These are phyloP conservation scores for Penicillium freii DNA, from an alignment of 2,329 filamentous ascomycete genomes.

Conservation along the genomic window DNA sequence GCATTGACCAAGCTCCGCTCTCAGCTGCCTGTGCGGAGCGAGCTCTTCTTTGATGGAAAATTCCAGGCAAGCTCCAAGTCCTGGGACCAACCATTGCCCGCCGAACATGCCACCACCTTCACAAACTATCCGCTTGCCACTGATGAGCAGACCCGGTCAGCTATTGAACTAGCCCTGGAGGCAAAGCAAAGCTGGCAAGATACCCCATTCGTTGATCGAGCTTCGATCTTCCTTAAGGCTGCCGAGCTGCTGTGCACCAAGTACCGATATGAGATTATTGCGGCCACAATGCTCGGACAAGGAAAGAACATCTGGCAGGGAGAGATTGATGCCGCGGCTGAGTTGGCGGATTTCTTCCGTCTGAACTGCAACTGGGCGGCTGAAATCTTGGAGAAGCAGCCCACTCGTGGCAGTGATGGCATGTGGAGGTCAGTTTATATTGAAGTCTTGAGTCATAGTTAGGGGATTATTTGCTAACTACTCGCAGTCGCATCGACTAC, in stretches of 20 bases:
- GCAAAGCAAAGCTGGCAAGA: conserved; percentile 82
- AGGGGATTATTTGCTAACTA: background rate
- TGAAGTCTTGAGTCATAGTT: background rate
- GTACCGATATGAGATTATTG: conserved; percentile 93
- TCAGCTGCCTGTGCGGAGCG: conserved; percentile 35
- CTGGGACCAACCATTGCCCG: conserved; percentile 29
- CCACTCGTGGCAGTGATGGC: conserved; percentile 73
- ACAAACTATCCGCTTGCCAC: conserved; percentile 81
- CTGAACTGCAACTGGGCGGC: conserved; percentile 68
- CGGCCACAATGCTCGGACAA: conserved; percentile 89
- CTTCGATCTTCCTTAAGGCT: conserved; percentile 88
- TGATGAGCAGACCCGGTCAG: conserved; percentile 67
- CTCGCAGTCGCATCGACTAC: conserved; percentile 69
- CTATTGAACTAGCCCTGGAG: conserved; percentile 76
- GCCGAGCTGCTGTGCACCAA: conserved; percentile 84
- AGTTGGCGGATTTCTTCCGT: conserved; percentile 83
- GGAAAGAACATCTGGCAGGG: conserved; percentile 98
- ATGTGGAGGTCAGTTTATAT: conserved; percentile 69
- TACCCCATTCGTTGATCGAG: conserved; percentile 82
- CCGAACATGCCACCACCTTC: conserved; percentile 54
- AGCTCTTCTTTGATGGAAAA: conserved; percentile 31
- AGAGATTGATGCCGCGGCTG: conserved; percentile 89
- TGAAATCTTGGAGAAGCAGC: conserved; percentile 81
- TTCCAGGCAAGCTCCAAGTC: conserved; percentile 25
- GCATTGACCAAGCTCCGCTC: conserved; percentile 33